Evolutionary conservation across 768 basidiomycete genomes (phyloP), one percentile per base, ranked within the genome.

Genomic region (Xerocomus potaroensis): DNA sequence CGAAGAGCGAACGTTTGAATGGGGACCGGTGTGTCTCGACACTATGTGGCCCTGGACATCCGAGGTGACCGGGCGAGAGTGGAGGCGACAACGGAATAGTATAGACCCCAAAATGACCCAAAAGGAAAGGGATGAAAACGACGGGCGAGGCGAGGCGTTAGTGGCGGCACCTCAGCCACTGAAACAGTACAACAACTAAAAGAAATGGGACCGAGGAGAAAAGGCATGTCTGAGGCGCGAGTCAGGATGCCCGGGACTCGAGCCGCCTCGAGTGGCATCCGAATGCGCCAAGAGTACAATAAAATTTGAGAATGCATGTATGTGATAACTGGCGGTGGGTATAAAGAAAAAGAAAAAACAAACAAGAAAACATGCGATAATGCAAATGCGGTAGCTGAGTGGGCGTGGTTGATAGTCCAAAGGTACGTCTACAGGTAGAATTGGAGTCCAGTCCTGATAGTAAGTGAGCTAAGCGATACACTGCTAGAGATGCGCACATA

Each of bases 391-490:
- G 16, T 24, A 42, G 39, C 47, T 45, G 59, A 52, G 40, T 43
- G 44, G 40, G 35, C 48, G 47, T 49, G 45, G 22, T 18, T 45
- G 50, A 40, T 45, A 29, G 36, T 36, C 33, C n/a, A n/a, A 63
- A 57, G 23, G 52, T 63, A 50, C 14, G 58, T 54, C 43, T 24
- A 54, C 35, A 34, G 3, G 18, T 51, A 53, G 5, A 45, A 38
- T 36, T 14, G 39, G 61, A 46, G 55, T 14, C 61, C 53, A 53
- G 60, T 63, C 61, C 61, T 63, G 34, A 19, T 22, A 3, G 3
- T 6, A 15, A n/a, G 14, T 55, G 16, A 60, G 46, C 4, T 21
- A 5, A 16, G 27, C 9, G 18, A 14, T 30, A 21, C 10, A 23
- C 30, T 19, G 16, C 14, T 5, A 16, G 11, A 3, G 24, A 37